Base-by-base conservation (phyloP, 352 stramenopile genomes). In the Globisporangium yorkense region DNA sequence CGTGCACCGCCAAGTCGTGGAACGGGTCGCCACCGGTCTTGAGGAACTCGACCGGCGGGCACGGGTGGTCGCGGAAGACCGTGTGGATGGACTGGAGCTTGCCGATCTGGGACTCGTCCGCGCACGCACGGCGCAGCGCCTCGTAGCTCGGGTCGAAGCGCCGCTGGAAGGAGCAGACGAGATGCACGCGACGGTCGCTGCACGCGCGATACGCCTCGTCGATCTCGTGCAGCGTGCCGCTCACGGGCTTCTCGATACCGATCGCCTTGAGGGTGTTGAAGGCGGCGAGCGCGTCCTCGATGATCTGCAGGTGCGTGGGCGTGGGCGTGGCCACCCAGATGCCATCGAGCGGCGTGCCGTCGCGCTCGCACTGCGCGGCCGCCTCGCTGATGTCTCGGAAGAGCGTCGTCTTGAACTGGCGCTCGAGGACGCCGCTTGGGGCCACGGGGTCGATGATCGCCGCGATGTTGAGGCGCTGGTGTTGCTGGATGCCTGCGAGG, bases 111-210 rank as follows among this genome's bases (percentile, higher is more conserved):
- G 71, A 48, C 31, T 75, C 63, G 35, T 84, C 74, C 39, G 83
- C 72, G 45, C 71, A 82, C 24, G 73, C 66, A 9, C 54, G 44
- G 0, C 77, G 67, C 47, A 88, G 57, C 9, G 72, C 73, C 43
- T 82, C 56, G 65, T 97, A 98, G 41, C 83, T 95, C n/a, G 75
- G 73, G 57, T 98, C 92, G 54, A 97, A 97, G 24, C 92, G 77
- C 18, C 92, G 76, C 68, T 98, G 89, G 68, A 97, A 98, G 20
- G 87, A 94, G 60, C 89, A 97, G 57, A 91, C 86, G 51, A 98
- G 68, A 48, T 84, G 74, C 20, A 93, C 77, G 40, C 67, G 59
- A 29, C 66, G 69, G 24, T 70, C 53, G 27, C 75, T 57, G 46
- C 83, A 92, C 1, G 69, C 51, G 39, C 68, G 53, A 58, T 92